These are phyloP conservation scores for Saturnispora saitoi DNA, from an alignment of 805 yeast genomes.

Conservation along the genomic window DNA sequence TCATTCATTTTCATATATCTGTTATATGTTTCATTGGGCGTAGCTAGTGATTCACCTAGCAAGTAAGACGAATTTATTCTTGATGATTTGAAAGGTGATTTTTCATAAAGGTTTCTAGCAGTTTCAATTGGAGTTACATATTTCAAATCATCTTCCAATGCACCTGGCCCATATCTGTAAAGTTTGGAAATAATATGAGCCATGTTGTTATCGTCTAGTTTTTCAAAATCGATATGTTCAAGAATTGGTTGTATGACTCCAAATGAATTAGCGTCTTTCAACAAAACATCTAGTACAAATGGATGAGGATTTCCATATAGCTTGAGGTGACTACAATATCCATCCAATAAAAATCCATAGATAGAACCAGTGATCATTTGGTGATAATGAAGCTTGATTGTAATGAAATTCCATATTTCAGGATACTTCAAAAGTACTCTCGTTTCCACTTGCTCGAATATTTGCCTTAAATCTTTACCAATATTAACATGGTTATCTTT, in stretches of 20 bases:
- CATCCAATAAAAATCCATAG: constrained; percentile 14
- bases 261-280: constrained; percentile 15
- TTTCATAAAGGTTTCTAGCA: constrained; percentile 21
- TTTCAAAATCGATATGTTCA: constrained; percentile 7
- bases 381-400: constrained; percentile 21
- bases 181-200: constrained; percentile 21
- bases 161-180: constrained; percentile 20
- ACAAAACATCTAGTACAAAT: constrained; percentile 19
- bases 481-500: constrained; percentile 11
- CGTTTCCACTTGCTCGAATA: constrained; percentile 16
- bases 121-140: constrained; percentile 15
- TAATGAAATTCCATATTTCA: constrained; percentile 26
- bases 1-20: constrained; percentile 20
- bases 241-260: constrained; percentile 12
- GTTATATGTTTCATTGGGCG: constrained; percentile 25
- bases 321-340: constrained; percentile 8
- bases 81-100: constrained; percentile 16
- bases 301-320: constrained; percentile 7
- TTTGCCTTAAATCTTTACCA: constrained; percentile 15
- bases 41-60: constrained; percentile 28
- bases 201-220: constrained; percentile 22
- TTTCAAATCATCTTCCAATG: constrained; percentile 6
- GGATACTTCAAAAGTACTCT: constrained; percentile 19
- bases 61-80: constrained; percentile 20
- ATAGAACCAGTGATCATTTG: constrained; percentile 14